These are phyloP conservation scores for Hypoxylon fuscum DNA, from an alignment of 495 filamentous ascomycete genomes.

Conservation along the genomic window DNA sequence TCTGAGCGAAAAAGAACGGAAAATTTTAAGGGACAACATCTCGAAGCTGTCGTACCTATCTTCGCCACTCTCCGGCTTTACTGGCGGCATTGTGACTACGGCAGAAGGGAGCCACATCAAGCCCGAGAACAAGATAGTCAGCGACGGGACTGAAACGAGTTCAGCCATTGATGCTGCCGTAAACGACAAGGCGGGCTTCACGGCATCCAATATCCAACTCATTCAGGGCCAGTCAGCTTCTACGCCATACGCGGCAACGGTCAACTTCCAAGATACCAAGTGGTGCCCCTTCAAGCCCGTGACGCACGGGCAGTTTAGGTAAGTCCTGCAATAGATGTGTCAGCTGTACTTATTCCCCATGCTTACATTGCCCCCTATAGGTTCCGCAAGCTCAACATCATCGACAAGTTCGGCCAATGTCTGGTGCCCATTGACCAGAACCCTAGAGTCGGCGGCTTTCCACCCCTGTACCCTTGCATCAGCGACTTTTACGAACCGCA, in stretches of 20 bases:
- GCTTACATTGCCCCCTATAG: conserved; percentile 18
- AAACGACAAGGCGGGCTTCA: neutral
- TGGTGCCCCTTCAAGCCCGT: conserved; percentile 49
- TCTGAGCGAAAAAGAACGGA: neutral
- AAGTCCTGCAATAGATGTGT: neutral
- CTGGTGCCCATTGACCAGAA: conserved; percentile 43
- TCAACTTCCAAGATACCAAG: conserved; percentile 43
- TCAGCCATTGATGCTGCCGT: conserved; percentile 2
- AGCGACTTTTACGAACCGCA: conserved; percentile 34
- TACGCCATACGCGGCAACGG: conserved; percentile 25
- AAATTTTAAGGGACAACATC: conserved; percentile 11
- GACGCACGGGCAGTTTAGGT: conserved; percentile 56
- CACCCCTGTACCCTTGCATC: conserved; percentile 45
- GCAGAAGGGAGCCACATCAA: conserved; percentile 56
- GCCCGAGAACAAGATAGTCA: conserved; percentile 34
- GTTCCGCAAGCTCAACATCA: conserved; percentile 59
- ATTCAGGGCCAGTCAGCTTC: conserved; percentile 28
- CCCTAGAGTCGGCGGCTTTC: conserved; percentile 36
- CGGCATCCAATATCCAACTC: conserved; percentile 1
- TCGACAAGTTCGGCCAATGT: conserved; percentile 54
- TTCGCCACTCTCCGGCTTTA: conserved; percentile 53
- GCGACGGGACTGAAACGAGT: neutral
- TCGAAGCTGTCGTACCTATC: conserved; percentile 49
- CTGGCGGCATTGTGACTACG: conserved; percentile 52
- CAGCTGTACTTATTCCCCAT: neutral